A percentile compares a stretch with the other conserved stretches of the same genome.
Conservation (phyloP, 306 rosid species). For the Neltuma alba region DNA sequence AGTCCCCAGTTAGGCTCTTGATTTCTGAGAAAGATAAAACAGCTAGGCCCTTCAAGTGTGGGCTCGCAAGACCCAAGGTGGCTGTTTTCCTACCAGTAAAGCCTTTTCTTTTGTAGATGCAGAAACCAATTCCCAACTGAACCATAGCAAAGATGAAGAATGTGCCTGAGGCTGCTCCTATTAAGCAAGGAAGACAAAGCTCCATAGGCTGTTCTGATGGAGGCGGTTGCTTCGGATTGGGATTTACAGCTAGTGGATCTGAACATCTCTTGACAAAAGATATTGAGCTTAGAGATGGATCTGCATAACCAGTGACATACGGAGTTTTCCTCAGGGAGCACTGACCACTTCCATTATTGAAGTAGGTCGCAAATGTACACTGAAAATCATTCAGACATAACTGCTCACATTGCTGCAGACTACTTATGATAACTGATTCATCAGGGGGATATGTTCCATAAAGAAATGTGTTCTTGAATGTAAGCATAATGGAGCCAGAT, state of each 20-base stretch:
- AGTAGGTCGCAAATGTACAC: slow-evolving; percentile 69
- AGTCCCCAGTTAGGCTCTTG: slow-evolving; percentile 59
- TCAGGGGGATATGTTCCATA: slow-evolving; percentile 70
- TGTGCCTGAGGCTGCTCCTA: slow-evolving; percentile 67
- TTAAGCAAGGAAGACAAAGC: slow-evolving; percentile 59
- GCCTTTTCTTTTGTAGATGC: slow-evolving; percentile 50
- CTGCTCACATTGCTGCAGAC: slow-evolving; percentile 58
- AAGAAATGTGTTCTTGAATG: slow-evolving; percentile 46
- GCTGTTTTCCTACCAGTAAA: slow-evolving; percentile 39
- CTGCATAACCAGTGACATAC: slow-evolving; percentile 65
- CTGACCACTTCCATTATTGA: slow-evolving; percentile 66
- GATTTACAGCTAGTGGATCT: slow-evolving; percentile 73
- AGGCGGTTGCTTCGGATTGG: slow-evolving; percentile 32
- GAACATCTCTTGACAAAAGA: slow-evolving; percentile 74
- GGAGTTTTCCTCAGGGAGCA: slow-evolving; percentile 62
- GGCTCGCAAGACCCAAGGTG: slow-evolving; percentile 37
- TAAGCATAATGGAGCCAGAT: slow-evolving; percentile 47
- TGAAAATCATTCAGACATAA: slow-evolving; percentile 57
- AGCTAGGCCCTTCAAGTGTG: slow-evolving; percentile 56
- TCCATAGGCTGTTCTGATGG: slow-evolving; percentile 35
- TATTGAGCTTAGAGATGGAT: slow-evolving; percentile 61
- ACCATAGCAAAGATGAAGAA: slow-evolving; percentile 44
- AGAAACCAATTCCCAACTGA: slow-evolving; percentile 64
- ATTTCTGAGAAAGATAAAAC: slow-evolving; percentile 64
- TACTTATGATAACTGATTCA: slow-evolving; percentile 45